Evolutionary conservation across 768 basidiomycete genomes (phyloP), one percentile per base, ranked within the genome.

Genomic region (Sarcomyxa edulis): DNA sequence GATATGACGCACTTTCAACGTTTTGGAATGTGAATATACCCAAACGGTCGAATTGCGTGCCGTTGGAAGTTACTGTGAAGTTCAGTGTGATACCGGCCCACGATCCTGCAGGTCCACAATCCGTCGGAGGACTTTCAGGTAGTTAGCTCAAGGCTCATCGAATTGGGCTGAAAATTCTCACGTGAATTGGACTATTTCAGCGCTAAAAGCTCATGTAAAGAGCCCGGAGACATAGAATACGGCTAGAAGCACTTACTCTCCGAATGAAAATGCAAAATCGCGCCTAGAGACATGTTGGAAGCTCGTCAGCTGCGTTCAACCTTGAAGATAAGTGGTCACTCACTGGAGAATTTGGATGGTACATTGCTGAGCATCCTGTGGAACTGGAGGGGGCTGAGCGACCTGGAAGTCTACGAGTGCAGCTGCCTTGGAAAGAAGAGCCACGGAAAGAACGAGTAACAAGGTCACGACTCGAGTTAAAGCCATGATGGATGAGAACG

Each of bases 61-160:
- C 86, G 38, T 85, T 88, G 39, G 76, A 79, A 3, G 83, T 81
- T n/a, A 81, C 82, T 0, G 86, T 87, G 48, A 86, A 78, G 53
- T 87, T 87, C 24, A 88, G 62, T 7, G 76, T 82, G 23, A 89
- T 68, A 0, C 75, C 84, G 6, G 81, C 74, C 86, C 86, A 89
- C 5, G 80, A 74, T 2, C 86, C 84, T 14, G 71, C 62, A 3
- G 66, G 53, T 11, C 86, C 85, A 54, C 86, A 89, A 48, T 81
- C 73, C 7, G 74, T 73, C 0, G 85, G 84, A 19, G 86, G 86
- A 15, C 83, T 86, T 12, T 35, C 16, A n/a, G n/a, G n/a, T n/a
- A n/a, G n/a, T n/a, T n/a, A n/a, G n/a, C n/a, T n/a, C n/a, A n/a
- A 35, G 35, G 21, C 25, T 20, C 5, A 6, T 4, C 12, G 14